Percentiles rank a stretch among this genome's conserved stretches.
phyloP scores from a whole-genome alignment of 345 rosid genomes.

The Sonneratia alba region DNA sequence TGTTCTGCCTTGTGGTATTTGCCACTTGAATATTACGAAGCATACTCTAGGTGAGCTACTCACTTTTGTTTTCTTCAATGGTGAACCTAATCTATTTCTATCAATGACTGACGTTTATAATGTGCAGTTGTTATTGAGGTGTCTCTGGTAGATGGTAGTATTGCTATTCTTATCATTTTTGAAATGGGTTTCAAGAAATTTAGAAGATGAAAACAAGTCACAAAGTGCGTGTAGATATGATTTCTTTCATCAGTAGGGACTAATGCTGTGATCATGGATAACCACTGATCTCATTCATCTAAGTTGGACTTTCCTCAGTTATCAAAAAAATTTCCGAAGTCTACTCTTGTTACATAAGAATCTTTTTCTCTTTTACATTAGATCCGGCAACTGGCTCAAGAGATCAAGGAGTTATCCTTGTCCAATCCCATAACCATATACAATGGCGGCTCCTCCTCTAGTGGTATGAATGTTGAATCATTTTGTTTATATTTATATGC shows the following conservation, averaged over 20 bases:
- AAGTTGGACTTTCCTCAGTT: not conserved
- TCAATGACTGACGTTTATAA: not conserved
- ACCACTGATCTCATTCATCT: not conserved
- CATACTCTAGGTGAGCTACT: too few species aligned
- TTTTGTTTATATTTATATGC: not conserved
- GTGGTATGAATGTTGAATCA: constrained; percentile 11
- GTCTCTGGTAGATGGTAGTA: not conserved
- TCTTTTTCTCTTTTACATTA: constrained; percentile 16
- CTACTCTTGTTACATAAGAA: not conserved
- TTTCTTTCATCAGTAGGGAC: not conserved
- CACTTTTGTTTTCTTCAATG: too few species aligned
- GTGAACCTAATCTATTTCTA: not conserved
- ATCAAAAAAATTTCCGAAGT: not conserved
- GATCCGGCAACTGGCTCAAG: constrained; percentile 79
- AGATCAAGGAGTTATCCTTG: constrained; percentile 70
- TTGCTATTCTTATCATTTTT: not conserved
- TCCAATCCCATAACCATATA: constrained; percentile 65
- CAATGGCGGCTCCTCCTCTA: constrained; percentile 50
- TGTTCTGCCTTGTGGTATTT: too few species aligned
- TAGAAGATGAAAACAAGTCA: too few species aligned
- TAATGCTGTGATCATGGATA: not conserved
- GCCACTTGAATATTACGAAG: too few species aligned
- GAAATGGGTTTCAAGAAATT: not conserved
- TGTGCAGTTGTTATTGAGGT: not conserved
- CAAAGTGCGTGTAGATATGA: not conserved